Evolutionary conservation across 2,329 filamentous ascomycete species (phyloP), one percentile per base, ranked within the genome.

Genomic region (Paramyrothecium roridum): DNA sequence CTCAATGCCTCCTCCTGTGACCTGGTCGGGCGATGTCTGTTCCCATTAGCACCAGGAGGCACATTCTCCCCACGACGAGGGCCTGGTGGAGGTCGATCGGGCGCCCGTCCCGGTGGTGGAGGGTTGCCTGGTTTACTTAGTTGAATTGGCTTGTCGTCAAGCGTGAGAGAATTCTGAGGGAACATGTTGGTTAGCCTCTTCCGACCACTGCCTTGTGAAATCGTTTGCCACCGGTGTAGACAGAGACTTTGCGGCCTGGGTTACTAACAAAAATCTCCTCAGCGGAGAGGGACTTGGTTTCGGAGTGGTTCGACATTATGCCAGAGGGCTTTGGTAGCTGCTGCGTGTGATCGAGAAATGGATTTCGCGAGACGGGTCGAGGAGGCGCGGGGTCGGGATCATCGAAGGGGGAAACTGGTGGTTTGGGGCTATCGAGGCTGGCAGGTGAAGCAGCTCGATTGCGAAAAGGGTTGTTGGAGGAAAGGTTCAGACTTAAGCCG

Each of bases 401-500:
- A 72, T 84, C 83, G 67, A 85, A 85, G 58, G 81, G 85, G 60
- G 82, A 87, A 4, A 21, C 22, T 59, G 72, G 73, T 62, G 75
- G 76, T 70, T 74, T 72, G 63, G 67, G 66, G 64, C 67, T 60
- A 47, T 76, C 65, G 67, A 67, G 58, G 60, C 65, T 71, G 53
- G 74, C 70, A 52, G 83, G 87, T 60, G 88, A 90, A 40, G 79
- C 77, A 60, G 86, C 84, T 67, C 87, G 85, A 72, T 90, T 90
- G 76, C 89, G 87, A 66, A 85, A 93, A 59, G 89, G 89, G 70
- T 93, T 93, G 80, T 92, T 92, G 70, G 89, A 92, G 71, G 87
- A 86, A 67, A 92, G 82, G 73, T 86, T 88, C 70, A 88, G 76
- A 54, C 82, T 77, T 68, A 88, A 77, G 37, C 37, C 37, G n/a